Evolutionary conservation across 2,329 filamentous ascomycete species (phyloP), one percentile per base, ranked within the genome.

Genomic region (Claviceps sorghi): DNA sequence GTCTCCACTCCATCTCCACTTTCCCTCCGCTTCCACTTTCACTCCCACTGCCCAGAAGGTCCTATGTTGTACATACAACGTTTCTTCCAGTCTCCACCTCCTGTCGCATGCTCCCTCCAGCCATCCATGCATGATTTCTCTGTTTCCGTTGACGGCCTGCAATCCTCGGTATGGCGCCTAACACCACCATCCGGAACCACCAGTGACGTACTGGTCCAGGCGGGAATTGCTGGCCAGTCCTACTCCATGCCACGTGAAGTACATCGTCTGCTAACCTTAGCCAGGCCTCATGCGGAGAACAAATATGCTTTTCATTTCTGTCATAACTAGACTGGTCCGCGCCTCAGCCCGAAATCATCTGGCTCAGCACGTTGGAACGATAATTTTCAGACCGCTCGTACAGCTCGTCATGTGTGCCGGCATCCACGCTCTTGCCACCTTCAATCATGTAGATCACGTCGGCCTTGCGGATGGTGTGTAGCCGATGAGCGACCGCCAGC

Each of bases 401-500:
- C 26, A 50, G 41, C 41, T 50, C 49, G 32, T 50, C 41, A 26
- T 50, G 49, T 11, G 49, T 50, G 9, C 49, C 49, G 17, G 4
- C 3, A 48, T 72, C 69, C 0, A 70, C 63, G 50, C 69, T 61
- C 48, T 54, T 57, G 0, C 72, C 71, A 13, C 60, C 62, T 40
- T 72, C 68, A 19, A 74, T 61, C 15, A 74, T 59, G 50, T 69
- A 71, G 47, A 75, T 75, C 0, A 62, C 54, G 59, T 73, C 66
- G 1, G 72, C 72, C 38, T 66, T 67, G 49, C 66, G 59, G 34
- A 75, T 67, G 2, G 71, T 74, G 47, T 66, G 62, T 30, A 75
- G 56, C n/a, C 72, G 61, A 60, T 73, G 71, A 9, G 72, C 68
- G 49, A 75, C 67, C 5, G 69, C 67, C 49, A 75, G 61, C 2